phyloP scores from a whole-genome alignment of 1,139 yeast genomes.

The Candida dubliniensis region DNA sequence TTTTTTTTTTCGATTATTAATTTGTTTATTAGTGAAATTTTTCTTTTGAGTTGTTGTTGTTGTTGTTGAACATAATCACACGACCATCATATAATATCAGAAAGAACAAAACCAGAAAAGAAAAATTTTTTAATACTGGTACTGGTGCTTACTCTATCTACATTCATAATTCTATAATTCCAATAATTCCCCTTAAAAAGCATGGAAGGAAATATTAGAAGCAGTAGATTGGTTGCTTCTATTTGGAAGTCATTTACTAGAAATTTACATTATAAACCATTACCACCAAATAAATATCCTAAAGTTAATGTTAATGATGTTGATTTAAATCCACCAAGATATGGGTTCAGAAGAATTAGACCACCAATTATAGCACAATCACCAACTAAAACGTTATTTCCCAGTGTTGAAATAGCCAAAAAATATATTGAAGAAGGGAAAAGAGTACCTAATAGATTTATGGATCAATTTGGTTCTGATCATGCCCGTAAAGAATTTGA shows the following conservation, averaged over 20 bases:
- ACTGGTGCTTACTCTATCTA: background rate
- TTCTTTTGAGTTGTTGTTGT: background rate
- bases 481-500: constrained; percentile 40
- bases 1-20: background rate
- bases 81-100: background rate
- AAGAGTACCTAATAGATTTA: constrained; percentile 44
- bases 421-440: constrained; percentile 40
- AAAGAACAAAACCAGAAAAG: background rate
- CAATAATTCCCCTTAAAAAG: background rate
- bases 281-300: constrained; percentile 37
- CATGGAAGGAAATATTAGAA: constrained; percentile 2
- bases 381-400: constrained; percentile 42
- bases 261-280: constrained; percentile 36
- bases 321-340: constrained; percentile 37
- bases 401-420: constrained; percentile 37
- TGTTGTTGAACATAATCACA: background rate
- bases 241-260: constrained; percentile 17
- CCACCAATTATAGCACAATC: constrained; percentile 42
- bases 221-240: constrained; percentile 8
- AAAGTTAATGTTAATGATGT: constrained; percentile 43
- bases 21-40: background rate
- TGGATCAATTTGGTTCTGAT: constrained; percentile 24
- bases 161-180: no score
- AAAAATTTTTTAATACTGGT: background rate
- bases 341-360: constrained; percentile 42